Evolutionary conservation across 2,329 filamentous ascomycete genomes (phyloP).

Genomic region (Colletotrichum lentis): DNA sequence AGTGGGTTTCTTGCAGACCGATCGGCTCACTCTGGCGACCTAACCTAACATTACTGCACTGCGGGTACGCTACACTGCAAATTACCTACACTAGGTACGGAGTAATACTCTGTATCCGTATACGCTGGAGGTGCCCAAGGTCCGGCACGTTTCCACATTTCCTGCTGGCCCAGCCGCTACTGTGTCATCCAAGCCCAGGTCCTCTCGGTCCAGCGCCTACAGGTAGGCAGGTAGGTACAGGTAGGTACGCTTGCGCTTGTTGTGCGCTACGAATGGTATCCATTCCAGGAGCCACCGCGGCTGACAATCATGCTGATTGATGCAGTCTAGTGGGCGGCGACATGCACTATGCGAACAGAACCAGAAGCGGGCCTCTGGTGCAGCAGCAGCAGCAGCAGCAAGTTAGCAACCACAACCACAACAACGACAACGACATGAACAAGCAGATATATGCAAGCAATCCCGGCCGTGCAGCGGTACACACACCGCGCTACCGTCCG

Average conservation of each 20-base stretch:
- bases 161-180: slow-evolving; percentile 12
- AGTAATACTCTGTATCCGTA: no score
- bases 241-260: background rate
- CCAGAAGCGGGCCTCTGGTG: slow-evolving; percentile 29
- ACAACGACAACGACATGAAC: background rate
- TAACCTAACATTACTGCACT: background rate
- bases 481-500: background rate
- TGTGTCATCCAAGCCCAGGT: slow-evolving; percentile 25
- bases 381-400: background rate
- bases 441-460: slow-evolving; percentile 31
- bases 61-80: background rate
- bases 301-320: slow-evolving; percentile 15
- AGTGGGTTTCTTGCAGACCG: slow-evolving; percentile 23
- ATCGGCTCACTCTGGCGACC: slow-evolving; percentile 24
- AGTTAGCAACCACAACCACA: no score
- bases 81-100: no score
- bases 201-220: slow-evolving; percentile 5
- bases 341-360: slow-evolving; percentile 27
- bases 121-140: no score
- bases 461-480: slow-evolving; percentile 12
- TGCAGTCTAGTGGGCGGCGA: background rate
- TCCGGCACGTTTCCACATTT: slow-evolving; percentile 4
- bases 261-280: slow-evolving; percentile 24
- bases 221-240: no score
- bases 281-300: background rate